Evolutionary conservation across 1,284 basidiomycete species (phyloP).

Genomic region (Heterobasidion parviporum): DNA sequence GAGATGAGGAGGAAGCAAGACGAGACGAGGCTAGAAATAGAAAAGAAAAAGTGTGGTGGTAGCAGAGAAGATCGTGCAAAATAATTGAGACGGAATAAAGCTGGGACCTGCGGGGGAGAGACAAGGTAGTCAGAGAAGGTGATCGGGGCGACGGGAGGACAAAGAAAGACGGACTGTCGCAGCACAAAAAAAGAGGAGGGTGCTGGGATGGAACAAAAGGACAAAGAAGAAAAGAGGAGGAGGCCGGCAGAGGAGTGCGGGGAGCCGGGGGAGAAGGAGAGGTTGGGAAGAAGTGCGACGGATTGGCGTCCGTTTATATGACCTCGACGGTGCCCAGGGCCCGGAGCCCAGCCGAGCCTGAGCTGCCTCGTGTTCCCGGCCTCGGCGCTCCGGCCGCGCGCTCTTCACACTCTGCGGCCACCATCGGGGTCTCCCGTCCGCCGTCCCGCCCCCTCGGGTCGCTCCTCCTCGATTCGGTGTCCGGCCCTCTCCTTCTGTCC

Average conservation of each 20-base stretch:
- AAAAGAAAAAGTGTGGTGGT: slow-evolving; percentile 9
- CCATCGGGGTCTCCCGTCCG: neutral
- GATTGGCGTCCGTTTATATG: neutral
- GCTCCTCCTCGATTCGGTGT: neutral
- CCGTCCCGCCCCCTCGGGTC: no score
- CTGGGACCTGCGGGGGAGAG: slow-evolving; percentile 6
- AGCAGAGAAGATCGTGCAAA: slow-evolving; percentile 16
- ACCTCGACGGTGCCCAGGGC: neutral
- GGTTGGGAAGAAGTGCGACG: neutral
- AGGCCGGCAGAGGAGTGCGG: slow-evolving; percentile 2
- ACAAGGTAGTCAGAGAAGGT: slow-evolving; percentile 4
- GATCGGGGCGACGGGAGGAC: slow-evolving; percentile 4
- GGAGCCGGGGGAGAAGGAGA: neutral
- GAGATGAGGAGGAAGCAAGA: slow-evolving; percentile 13
- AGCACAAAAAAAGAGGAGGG: slow-evolving; percentile 18
- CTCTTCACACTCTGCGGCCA: neutral
- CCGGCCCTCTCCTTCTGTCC: neutral
- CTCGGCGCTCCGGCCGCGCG: neutral
- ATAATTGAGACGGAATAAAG: slow-evolving; percentile 30
- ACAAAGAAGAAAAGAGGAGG: slow-evolving; percentile 14
- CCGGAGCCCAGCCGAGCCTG: neutral
- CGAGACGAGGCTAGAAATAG: slow-evolving; percentile 16
- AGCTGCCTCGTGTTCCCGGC: neutral
- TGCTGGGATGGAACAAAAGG: slow-evolving; percentile 24
- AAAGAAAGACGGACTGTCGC: slow-evolving; percentile 11